Conservation (phyloP, 495 filamentous ascomycete species). For the Lentithecium fluviatile region DNA sequence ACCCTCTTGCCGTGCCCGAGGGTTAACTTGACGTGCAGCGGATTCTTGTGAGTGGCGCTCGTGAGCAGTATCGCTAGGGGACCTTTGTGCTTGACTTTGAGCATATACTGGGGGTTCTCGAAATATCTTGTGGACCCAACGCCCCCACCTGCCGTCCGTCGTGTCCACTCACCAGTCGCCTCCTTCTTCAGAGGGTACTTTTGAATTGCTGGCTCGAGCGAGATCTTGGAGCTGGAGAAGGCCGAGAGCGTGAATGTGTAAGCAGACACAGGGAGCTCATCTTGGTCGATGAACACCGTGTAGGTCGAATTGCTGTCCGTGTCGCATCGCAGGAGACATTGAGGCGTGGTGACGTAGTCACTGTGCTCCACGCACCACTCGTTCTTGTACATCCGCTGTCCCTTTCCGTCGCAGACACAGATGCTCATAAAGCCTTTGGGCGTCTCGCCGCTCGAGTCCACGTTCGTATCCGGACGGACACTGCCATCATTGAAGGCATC, state of each 20-base stretch:
- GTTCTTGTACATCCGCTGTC: constrained; percentile 68
- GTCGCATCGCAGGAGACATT: constrained; percentile 78
- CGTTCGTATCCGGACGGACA: constrained; percentile 11
- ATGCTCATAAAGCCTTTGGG: constrained; percentile 72
- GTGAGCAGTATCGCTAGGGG: constrained; percentile 71
- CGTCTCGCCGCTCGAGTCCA: constrained; percentile 3
- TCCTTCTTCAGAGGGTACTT: constrained; percentile 56
- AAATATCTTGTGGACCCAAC: constrained; percentile 71
- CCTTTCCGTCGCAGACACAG: constrained; percentile 71
- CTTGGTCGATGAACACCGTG: constrained; percentile 76
- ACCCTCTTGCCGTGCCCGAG: constrained; percentile 72
- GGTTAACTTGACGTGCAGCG: constrained; percentile 80
- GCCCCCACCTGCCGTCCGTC: constrained; percentile 79
- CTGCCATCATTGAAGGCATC: constrained; percentile 28
- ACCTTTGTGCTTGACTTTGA: constrained; percentile 57
- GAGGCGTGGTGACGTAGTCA: constrained; percentile 90
- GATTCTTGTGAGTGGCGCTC: constrained; percentile 55
- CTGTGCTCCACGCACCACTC: constrained; percentile 66
- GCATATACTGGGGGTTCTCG: constrained; percentile 79
- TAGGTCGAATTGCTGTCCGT: constrained; percentile 59
- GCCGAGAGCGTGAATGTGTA: constrained; percentile 84
- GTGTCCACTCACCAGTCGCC: constrained; percentile 66
- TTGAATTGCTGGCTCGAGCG: constrained; percentile 59
- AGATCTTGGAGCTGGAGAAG: constrained; percentile 63
- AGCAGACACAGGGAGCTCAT: constrained; percentile 64